Base-by-base conservation (phyloP, 1,284 basidiomycete species). In the Trametes polyzona region DNA sequence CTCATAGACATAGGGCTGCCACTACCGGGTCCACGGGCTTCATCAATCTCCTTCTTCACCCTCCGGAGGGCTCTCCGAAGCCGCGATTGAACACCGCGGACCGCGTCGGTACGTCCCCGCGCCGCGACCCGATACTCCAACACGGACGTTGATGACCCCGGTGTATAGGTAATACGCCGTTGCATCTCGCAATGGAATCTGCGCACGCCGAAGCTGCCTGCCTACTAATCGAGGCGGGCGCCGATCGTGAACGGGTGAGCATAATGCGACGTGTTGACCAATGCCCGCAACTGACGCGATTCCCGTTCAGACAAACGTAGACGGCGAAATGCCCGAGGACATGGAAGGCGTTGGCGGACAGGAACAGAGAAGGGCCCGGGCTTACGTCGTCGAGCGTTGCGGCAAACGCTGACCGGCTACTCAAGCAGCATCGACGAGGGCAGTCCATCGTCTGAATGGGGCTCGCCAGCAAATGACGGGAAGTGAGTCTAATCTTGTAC, bases 161-260 rank as follows among this genome's bases (percentile, higher is more conserved):
- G 36, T 40, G 23, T 63, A 62, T 70, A 91, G 95, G 95, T 43
- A 96, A 97, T 70, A 96, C 95, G 0, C 93, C 95, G 1, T 78
- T 98, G n/a, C 95, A 98, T 78, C 84, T 98, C 39, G 95, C 95
- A 6, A 88, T 98, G 85, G 95, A 98, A 70, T 95, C 91, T 55
- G 95, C 88, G 8, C 92, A 97, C 69, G 95, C 92, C 24, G 89
- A 93, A 71, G 90, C 87, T 6, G 95, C 95, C 6, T 92, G 95
- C 1, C 75, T 89, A 44, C 80, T 98, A 47, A 95, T 98, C 57
- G 92, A 96, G 71, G 95, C 93, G 40, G 95, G 95, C 16, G 95
- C 95, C 7, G 95, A 97, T 78, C 86, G 95, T 30, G 83, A 83
- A 62, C 81, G 93, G 67, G 93, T 95, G 73, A 70, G 92, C 72